Conservation (phyloP, 2,329 filamentous ascomycete species). For the Emericellopsis atlantica region DNA sequence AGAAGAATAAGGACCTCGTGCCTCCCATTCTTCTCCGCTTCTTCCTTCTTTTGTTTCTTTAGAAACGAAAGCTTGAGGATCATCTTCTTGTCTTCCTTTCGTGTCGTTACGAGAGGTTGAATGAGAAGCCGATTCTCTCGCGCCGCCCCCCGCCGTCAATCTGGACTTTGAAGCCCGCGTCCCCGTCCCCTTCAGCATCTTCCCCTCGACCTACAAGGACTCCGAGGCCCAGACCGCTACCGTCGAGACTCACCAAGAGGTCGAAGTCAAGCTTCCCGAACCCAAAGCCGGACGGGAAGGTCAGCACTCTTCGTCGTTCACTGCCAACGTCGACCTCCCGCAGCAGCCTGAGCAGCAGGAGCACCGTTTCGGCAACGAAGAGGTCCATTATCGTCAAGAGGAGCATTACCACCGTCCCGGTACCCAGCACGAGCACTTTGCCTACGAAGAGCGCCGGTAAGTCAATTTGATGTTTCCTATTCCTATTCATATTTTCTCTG, state of each 20-base stretch:
- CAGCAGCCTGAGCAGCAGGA: slow-evolving; percentile 48
- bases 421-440: slow-evolving; percentile 35
- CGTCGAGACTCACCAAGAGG: slow-evolving; percentile 66
- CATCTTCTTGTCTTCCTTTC: slow-evolving; percentile 56
- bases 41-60: slow-evolving; percentile 37
- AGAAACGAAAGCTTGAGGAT: slow-evolving; percentile 52
- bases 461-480: neutral
- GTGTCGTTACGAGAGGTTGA: slow-evolving; percentile 42
- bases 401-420: slow-evolving; percentile 63
- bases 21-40: slow-evolving; percentile 17
- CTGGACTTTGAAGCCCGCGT: slow-evolving; percentile 99
- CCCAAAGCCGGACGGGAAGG: slow-evolving; percentile 95
- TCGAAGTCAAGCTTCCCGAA: slow-evolving; percentile 61
- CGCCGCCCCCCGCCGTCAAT: slow-evolving; percentile 73
- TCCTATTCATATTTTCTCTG: neutral
- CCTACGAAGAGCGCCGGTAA: slow-evolving; percentile 2
- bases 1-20: slow-evolving; percentile 7
- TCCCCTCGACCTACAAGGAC: slow-evolving; percentile 90
- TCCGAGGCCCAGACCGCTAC: slow-evolving; percentile 31
- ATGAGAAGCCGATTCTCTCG: slow-evolving; percentile 52
- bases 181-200: slow-evolving; percentile 99
- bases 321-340: slow-evolving; percentile 48
- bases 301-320: slow-evolving; percentile 64
- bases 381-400: slow-evolving; percentile 70
- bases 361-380: slow-evolving; percentile 63